Evolutionary conservation across 1,284 basidiomycete genomes (phyloP), one percentile per base, ranked within the genome.

Genomic region (Wallemia hederae): DNA sequence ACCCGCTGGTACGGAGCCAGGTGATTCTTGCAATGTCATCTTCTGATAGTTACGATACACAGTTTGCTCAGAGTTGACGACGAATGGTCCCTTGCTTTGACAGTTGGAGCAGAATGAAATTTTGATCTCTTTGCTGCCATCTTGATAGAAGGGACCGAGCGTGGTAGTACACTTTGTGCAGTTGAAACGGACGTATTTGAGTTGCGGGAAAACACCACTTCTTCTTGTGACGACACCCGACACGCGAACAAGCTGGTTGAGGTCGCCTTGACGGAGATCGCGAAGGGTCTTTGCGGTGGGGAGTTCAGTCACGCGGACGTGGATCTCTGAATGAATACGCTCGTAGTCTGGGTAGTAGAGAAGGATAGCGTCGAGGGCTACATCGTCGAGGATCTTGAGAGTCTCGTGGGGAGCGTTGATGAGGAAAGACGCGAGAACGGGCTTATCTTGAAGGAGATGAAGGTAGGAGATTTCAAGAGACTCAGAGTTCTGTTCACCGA

Each of bases 161-260:
- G 87, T 80, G 24, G 83, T 83, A 19, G 84, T 84, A 67, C 94
- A 99, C 70, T 90, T 91, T 60, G 76, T 76, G 71, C 94, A 99
- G 72, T 98, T 89, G 67, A 99, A 98, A 70, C 97, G 97, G 72
- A 99, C 91, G 69, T 97, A 96, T 74, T 99, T 98, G 64, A 99
- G 76, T 72, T 99, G 94, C 15, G 94, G 94, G 73, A 98, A 97
- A 11, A 99, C 91, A 24, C 94, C 92, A 11, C 81, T 89, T 58
- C 94, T 79, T 61, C 94, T 77, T 0, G 94, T 99, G 58, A 99
- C 92, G n/a, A 99, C 94, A 29, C 94, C 94, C 2, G 82, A 80
- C 14, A 98, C 85, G 57, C 92, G 84, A 31, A 99, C 90, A 39
- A 99, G 83, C 64, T 85, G 87, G 75, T 98, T 97, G 60, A 98